A percentile compares a stretch with the other conserved stretches of the same genome.
Conservation (phyloP, 371 early-diverging fungal genomes). For the Actinomortierella ambigua region DNA sequence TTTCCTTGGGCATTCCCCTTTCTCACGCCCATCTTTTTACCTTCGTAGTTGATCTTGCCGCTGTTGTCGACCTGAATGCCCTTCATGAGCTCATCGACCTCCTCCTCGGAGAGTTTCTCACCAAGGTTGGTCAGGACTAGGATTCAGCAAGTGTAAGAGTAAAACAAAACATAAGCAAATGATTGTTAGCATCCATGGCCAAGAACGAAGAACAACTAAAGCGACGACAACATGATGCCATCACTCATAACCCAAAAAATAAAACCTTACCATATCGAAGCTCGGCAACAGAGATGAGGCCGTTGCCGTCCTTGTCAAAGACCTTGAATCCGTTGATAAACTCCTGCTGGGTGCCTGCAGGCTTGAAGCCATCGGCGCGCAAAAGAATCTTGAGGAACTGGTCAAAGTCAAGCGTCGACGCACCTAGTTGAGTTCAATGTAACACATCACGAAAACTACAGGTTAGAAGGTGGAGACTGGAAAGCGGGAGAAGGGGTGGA, state of each 20-base stretch:
- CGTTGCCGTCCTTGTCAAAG: slow-evolving; percentile 95
- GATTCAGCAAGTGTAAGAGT: background rate
- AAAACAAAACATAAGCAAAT: background rate
- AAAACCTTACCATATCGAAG: slow-evolving; percentile 76
- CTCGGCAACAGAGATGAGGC: slow-evolving; percentile 91
- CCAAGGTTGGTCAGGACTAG: slow-evolving; percentile 92
- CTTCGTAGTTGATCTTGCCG: slow-evolving; percentile 85
- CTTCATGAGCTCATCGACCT: slow-evolving; percentile 93
- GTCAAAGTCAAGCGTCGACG: slow-evolving; percentile 61
- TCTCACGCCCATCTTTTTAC: too few relatives aligned
- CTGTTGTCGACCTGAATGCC: slow-evolving; percentile 78
- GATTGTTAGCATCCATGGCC: background rate
- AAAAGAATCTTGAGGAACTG: slow-evolving; percentile 74
- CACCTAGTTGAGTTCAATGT: slow-evolving; percentile 4
- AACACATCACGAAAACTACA: background rate
- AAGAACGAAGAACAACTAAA: background rate
- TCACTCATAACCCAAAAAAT: background rate
- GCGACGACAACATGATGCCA: background rate
- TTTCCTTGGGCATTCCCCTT: too few relatives aligned
- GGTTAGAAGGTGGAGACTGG: background rate
- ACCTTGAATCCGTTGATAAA: slow-evolving; percentile 97
- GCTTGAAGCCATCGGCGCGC: slow-evolving; percentile 80
- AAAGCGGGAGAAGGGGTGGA: background rate
- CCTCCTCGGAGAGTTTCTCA: slow-evolving; percentile 90
- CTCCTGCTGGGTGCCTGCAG: slow-evolving; percentile 84